Base-by-base conservation (phyloP, 495 filamentous ascomycete species). In the Trypethelium eluteriae region DNA sequence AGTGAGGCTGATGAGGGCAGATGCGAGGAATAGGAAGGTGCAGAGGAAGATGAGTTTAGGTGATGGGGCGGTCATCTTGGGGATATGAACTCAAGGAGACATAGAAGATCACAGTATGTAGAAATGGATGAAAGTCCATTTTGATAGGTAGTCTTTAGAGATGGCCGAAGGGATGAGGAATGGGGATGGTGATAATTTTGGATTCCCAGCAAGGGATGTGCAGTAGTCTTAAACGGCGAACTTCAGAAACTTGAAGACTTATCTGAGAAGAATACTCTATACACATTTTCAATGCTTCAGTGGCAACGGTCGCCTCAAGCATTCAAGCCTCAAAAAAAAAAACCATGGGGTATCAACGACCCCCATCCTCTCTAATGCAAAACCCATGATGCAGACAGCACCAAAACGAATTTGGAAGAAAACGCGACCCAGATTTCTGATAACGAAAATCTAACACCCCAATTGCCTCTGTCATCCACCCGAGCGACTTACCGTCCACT, bases 401-500 rank as follows among this genome's bases (percentile, higher is more conserved):
- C 25, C 25, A 25, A 25, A 25, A 25, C 25, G 25, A 25, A 25
- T 25, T 25, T 25, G 25, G 25, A 25, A 25, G 25, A 25, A 25
- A 25, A 25, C 25, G 25, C 25, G 25, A 25, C 25, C 25, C 25
- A 25, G 25, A 25, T 25, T 25, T 25, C 25, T 25, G 25, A 25
- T 25, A 25, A 0, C 25, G 25, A 25, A 25, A 25, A 25, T 25
- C 25, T 25, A 25, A 25, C 25, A 25, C 25, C 25, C 25, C 25
- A 25, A 25, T 25, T 25, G 25, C 25, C 25, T 25, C 25, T 25
- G 25, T 25, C 25, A 25, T 25, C 25, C 25, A 25, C 25, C 25
- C 25, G 25, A 25, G 3, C 64, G 12, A 53, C 46, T 68, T 64
- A 80, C 70, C 80, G 72, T 70, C 78, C 74, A 77, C 76, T 82